These are phyloP conservation scores for Schizopora paradoxa DNA, from an alignment of 1,284 basidiomycete genomes.

Conservation along the genomic window DNA sequence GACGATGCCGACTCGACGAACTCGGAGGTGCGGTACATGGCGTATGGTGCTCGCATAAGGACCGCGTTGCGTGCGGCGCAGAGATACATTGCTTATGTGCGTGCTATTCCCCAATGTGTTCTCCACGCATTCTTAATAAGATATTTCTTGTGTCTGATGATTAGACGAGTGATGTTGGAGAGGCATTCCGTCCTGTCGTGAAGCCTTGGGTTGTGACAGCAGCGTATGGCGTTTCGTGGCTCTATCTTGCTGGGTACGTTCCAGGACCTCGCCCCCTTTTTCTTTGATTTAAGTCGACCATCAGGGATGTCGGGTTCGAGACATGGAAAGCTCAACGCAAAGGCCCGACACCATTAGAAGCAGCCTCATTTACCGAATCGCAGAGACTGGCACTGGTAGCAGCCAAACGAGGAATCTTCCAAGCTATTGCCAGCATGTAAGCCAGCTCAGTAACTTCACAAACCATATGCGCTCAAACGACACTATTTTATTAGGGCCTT, in stretches of 20 bases:
- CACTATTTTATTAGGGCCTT: slow-evolving; percentile 48
- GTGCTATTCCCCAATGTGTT: slow-evolving; percentile 24
- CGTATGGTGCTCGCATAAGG: slow-evolving; percentile 74
- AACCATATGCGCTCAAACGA: slow-evolving; percentile 5
- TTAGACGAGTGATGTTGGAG: slow-evolving; percentile 85
- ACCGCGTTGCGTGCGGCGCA: slow-evolving; percentile 72
- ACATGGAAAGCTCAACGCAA: slow-evolving; percentile 78
- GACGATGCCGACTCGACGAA: slow-evolving; percentile 58
- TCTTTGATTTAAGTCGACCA: slow-evolving; percentile 9
- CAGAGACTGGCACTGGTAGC: slow-evolving; percentile 68
- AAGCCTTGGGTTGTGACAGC: slow-evolving; percentile 73
- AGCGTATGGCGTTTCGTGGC: slow-evolving; percentile 86
- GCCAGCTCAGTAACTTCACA: slow-evolving; percentile 25
- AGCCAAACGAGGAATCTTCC: slow-evolving; percentile 78
- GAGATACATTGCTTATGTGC: slow-evolving; percentile 78
- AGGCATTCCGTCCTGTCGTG: slow-evolving; percentile 88
- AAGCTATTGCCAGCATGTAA: slow-evolving; percentile 85
- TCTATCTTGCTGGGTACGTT: slow-evolving; percentile 61
- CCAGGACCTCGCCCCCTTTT: slow-evolving; percentile 13
- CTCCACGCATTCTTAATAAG: slow-evolving; percentile 18
- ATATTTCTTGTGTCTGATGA: slow-evolving; percentile 24
- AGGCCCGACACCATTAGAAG: slow-evolving; percentile 71
- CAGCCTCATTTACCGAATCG: slow-evolving; percentile 71
- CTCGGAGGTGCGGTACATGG: slow-evolving; percentile 61
- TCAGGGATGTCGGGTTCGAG: slow-evolving; percentile 87